Evolutionary conservation across 352 stramenopile species (phyloP).

Genomic region (Globisporangium ultimum): DNA sequence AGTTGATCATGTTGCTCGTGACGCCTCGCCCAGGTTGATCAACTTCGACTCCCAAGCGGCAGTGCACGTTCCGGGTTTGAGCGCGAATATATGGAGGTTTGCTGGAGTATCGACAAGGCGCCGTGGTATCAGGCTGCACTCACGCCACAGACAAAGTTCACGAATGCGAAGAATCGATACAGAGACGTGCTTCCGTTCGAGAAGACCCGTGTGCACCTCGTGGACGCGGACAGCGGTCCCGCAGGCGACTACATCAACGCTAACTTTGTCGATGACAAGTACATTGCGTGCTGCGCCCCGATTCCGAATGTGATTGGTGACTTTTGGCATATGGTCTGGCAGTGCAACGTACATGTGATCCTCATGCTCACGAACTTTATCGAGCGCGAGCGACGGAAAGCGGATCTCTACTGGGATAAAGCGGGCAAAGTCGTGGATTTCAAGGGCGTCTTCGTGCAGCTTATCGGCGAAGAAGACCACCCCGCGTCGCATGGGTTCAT

Average conservation of each 20-base stretch:
- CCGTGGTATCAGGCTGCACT: slow-evolving; percentile 52
- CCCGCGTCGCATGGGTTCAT: slow-evolving; percentile 33
- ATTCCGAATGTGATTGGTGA: slow-evolving; percentile 57
- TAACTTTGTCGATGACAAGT: slow-evolving; percentile 55
- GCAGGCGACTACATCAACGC: slow-evolving; percentile 73
- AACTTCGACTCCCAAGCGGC: slow-evolving; percentile 24
- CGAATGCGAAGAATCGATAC: slow-evolving; percentile 76
- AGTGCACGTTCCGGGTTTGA: slow-evolving; percentile 43
- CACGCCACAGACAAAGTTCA: slow-evolving; percentile 61
- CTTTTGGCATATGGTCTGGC: slow-evolving; percentile 86
- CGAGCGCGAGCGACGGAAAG: slow-evolving; percentile 65
- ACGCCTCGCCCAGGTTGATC: slow-evolving; percentile 17
- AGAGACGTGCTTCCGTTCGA: slow-evolving; percentile 74
- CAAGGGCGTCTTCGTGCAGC: slow-evolving; percentile 42
- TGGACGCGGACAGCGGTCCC: slow-evolving; percentile 8
- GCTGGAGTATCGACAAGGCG: slow-evolving; percentile 49
- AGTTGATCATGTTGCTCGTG: neutral
- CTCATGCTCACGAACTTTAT: slow-evolving; percentile 89
- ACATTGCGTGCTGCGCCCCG: slow-evolving; percentile 77
- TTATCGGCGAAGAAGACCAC: slow-evolving; percentile 39
- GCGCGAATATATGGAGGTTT: slow-evolving; percentile 65
- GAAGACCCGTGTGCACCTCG: slow-evolving; percentile 58
- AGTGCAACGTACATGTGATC: slow-evolving; percentile 73
- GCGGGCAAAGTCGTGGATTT: slow-evolving; percentile 44
- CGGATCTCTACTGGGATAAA: slow-evolving; percentile 72